A percentile compares a stretch with the other conserved stretches of the same genome.
Conservation (phyloP, 352 stramenopile genomes). For the Globisporangium viniferum region DNA sequence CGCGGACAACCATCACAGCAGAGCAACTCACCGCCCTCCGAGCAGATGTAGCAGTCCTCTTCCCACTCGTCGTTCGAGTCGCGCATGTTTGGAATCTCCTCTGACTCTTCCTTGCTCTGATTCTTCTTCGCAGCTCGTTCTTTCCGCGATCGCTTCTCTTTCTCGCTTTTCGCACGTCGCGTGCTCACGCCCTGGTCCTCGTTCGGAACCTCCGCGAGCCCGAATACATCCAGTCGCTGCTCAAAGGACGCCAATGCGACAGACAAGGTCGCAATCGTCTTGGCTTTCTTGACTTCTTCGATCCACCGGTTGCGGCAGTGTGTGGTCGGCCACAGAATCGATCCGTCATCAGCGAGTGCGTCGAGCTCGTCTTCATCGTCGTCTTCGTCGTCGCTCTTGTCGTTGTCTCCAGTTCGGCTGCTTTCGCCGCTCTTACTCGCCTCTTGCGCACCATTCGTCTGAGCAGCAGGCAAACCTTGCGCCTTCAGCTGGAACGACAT, state of each 20-base stretch:
- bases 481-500: conserved; percentile 45
- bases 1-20: conserved; percentile 91
- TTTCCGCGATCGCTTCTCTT: conserved; percentile 69
- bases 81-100: conserved; percentile 17
- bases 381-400: conserved; percentile 71
- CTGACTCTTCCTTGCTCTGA: conserved; percentile 46
- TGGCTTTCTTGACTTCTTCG: conserved; percentile 44
- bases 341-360: conserved; percentile 46
- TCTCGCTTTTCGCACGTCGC: conserved; percentile 60
- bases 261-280: conserved; percentile 52
- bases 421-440: neutral
- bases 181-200: conserved; percentile 38
- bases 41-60: conserved; percentile 89
- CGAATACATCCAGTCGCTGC: conserved; percentile 65
- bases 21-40: conserved; percentile 78
- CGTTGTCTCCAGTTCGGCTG: conserved; percentile 22
- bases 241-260: conserved; percentile 61
- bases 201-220: conserved; percentile 45
- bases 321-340: conserved; percentile 67
- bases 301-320: conserved; percentile 75
- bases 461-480: conserved; percentile 13
- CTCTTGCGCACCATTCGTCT: neutral
- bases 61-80: conserved; percentile 84
- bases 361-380: conserved; percentile 80
- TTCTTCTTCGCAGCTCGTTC: conserved; percentile 57